These are phyloP conservation scores for Populus tomentosa DNA, from an alignment of 441 rosid genomes.

Conservation along the genomic window DNA sequence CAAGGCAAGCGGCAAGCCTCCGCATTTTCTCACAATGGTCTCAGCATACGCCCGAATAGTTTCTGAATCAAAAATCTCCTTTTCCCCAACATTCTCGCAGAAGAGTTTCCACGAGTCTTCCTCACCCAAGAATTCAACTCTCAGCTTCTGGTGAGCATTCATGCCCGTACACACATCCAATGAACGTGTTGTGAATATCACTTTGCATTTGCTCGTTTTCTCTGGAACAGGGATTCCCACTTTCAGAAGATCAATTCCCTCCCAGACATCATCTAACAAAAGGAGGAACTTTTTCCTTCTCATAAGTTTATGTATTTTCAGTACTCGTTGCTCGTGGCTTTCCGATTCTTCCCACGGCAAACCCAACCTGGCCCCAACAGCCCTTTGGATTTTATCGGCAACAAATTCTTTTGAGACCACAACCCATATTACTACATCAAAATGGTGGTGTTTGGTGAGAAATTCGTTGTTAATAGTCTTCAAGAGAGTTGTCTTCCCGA, in stretches of 20 bases:
- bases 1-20: constrained; percentile 54
- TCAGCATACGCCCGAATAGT: constrained; percentile 31
- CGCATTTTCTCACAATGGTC: constrained; percentile 45
- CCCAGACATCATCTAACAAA: constrained; percentile 51
- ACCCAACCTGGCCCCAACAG: constrained; percentile 34
- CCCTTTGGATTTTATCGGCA: constrained; percentile 37
- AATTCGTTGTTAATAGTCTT: constrained; percentile 24
- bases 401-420: constrained; percentile 37
- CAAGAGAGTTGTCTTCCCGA: constrained; percentile 44
- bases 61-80: constrained; percentile 25
- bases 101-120: constrained; percentile 44
- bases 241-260: constrained; percentile 39
- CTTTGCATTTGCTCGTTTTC: constrained; percentile 36
- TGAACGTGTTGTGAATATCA: constrained; percentile 46
- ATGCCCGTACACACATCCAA: constrained; percentile 36
- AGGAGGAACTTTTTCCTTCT: constrained; percentile 39
- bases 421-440: constrained; percentile 42
- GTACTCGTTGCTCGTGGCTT: constrained; percentile 31
- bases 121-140: constrained; percentile 35
- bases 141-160: constrained; percentile 39
- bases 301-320: constrained; percentile 32
- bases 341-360: constrained; percentile 41
- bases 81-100: constrained; percentile 29
- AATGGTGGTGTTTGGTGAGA: constrained; percentile 15
- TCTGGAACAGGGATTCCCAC: constrained; percentile 46